A percentile compares a stretch with the other conserved stretches of the same genome.
phyloP scores from a whole-genome alignment of 805 yeast species.

The Zygosaccharomyces lentus region DNA sequence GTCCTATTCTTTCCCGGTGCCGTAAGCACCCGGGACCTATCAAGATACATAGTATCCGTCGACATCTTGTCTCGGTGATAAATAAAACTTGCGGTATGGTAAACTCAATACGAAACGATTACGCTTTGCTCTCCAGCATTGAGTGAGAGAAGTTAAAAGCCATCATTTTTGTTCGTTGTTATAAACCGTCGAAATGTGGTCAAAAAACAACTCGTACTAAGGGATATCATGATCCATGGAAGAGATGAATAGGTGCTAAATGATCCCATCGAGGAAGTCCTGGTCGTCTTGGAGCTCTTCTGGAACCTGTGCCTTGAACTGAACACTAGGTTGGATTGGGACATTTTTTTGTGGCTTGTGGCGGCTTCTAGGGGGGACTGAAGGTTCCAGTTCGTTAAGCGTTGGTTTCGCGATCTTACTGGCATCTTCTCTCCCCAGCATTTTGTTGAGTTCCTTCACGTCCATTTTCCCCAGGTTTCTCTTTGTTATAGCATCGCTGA shows the following conservation, averaged over 20 bases:
- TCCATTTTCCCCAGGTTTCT: slow-evolving; percentile 23
- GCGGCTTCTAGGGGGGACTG: background rate
- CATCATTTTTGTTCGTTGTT: background rate
- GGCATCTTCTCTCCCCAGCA: slow-evolving; percentile 12
- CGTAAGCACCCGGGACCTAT: slow-evolving; percentile 30
- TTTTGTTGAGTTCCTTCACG: slow-evolving; percentile 17
- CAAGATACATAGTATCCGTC: slow-evolving; percentile 33
- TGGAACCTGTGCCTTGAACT: slow-evolving; percentile 16
- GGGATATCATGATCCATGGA: background rate
- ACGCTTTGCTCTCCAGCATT: background rate
- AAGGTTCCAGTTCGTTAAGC: background rate
- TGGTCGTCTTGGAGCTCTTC: slow-evolving; percentile 23
- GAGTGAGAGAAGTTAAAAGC: background rate
- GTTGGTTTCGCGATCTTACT: background rate
- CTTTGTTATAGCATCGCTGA: slow-evolving; percentile 12
- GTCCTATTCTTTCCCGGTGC: slow-evolving; percentile 26
- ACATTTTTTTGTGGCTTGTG: background rate
- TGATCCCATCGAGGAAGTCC: slow-evolving; percentile 26
- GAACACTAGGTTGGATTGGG: background rate
- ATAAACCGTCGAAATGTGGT: background rate
- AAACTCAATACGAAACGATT: background rate
- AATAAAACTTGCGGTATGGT: background rate
- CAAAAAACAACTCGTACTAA: background rate
- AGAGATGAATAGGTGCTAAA: slow-evolving; percentile 8
- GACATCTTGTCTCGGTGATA: slow-evolving; percentile 21